Evolutionary conservation across 108 stramenopile genomes (phyloP).

Genomic region (Nitzschia palea): DNA sequence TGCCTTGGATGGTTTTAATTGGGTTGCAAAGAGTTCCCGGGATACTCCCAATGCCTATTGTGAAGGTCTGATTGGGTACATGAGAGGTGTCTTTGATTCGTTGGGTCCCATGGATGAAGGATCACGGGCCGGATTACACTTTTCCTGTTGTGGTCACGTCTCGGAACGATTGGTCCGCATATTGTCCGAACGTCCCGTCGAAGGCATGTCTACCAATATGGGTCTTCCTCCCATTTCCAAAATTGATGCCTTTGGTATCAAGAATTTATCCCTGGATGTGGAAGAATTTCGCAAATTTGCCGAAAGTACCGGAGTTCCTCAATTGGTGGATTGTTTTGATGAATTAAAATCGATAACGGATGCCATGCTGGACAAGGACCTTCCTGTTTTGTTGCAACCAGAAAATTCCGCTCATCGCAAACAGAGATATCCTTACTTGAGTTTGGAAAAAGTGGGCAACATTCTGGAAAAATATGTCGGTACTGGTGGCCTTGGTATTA

Average conservation of each 20-base stretch:
- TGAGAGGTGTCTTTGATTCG: conserved; percentile 73
- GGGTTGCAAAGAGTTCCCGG: conserved; percentile 75
- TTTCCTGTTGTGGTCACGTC: conserved; percentile 91
- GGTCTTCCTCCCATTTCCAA: conserved; percentile 74
- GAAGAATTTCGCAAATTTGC: conserved; percentile 82
- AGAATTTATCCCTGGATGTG: conserved; percentile 78
- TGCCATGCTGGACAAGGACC: conserved; percentile 79
- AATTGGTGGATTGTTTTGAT: conserved; percentile 83
- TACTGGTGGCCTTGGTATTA: conserved; percentile 44
- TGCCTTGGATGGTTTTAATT: conserved; percentile 82
- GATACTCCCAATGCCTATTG: conserved; percentile 86
- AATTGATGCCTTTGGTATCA: conserved; percentile 86
- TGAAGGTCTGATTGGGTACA: conserved; percentile 83
- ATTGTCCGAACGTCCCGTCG: conserved; percentile 57
- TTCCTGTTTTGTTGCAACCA: conserved; percentile 67
- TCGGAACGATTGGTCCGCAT: conserved; percentile 81
- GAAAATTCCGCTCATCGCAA: conserved; percentile 68
- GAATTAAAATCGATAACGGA: conserved; percentile 76
- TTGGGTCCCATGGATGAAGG: conserved; percentile 92
- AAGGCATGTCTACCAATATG: conserved; percentile 22
- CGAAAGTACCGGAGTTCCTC: conserved; percentile 79
- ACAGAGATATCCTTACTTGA: conserved; percentile 83
- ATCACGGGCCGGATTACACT: conserved; percentile 83
- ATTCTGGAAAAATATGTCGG: conserved; percentile 59
- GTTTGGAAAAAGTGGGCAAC: conserved; percentile 75